Evolutionary conservation across 768 basidiomycete species (phyloP).

Genomic region (Boletus subparvulus): DNA sequence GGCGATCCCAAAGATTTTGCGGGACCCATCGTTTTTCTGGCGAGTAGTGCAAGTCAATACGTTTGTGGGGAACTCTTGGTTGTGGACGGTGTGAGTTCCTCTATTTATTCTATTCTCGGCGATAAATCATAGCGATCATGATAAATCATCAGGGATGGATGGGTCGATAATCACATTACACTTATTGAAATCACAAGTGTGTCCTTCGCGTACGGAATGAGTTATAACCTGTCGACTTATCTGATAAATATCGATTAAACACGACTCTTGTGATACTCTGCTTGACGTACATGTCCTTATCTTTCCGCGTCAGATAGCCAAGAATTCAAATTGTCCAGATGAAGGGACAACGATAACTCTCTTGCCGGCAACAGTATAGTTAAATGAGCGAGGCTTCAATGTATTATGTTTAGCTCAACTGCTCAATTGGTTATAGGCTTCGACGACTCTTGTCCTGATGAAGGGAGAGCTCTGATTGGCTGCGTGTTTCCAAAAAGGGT

Average conservation of each 20-base stretch:
- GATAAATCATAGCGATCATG: slow-evolving; percentile 1
- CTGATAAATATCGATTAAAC: slow-evolving; percentile 2
- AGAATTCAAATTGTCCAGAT: slow-evolving; percentile 10
- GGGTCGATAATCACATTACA: slow-evolving; percentile 40
- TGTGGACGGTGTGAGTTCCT: slow-evolving; percentile 63
- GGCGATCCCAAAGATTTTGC: slow-evolving; percentile 65
- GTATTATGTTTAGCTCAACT: neutral
- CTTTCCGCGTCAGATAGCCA: neutral
- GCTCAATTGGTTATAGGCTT: neutral
- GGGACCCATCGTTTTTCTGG: slow-evolving; percentile 65
- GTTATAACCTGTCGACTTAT: neutral
- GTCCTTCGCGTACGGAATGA: slow-evolving; percentile 3
- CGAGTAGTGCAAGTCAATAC: slow-evolving; percentile 62
- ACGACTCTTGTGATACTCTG: neutral
- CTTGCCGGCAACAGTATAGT: neutral
- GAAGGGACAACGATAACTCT: neutral
- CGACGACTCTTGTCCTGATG: neutral
- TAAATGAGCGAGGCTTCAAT: neutral
- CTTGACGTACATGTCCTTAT: slow-evolving; percentile 20
- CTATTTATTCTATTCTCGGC: slow-evolving; percentile 1
- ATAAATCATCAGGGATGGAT: slow-evolving; percentile 54
- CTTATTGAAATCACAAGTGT: neutral
- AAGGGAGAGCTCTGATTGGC: too few species aligned
- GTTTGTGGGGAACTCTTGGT: slow-evolving; percentile 67
- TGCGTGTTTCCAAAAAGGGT: too few species aligned